Percentiles rank a stretch among this genome's conserved stretches.
Evolutionary conservation across 768 basidiomycete genomes (phyloP).

Genomic region (Agaricus sinodeliciosus): DNA sequence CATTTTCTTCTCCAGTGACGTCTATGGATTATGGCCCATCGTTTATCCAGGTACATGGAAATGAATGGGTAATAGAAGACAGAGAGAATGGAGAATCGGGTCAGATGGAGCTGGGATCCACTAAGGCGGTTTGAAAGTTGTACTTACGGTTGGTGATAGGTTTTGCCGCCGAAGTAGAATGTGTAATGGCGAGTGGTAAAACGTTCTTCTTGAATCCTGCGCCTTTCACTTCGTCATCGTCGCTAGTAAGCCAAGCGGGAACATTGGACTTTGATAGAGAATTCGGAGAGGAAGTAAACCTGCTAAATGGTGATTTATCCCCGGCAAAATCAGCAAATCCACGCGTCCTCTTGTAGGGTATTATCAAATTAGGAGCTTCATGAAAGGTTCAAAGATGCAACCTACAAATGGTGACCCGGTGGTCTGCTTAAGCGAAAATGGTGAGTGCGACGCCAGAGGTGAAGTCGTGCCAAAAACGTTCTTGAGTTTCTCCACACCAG

Average conservation of each 20-base stretch:
- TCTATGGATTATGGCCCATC: conserved; percentile 18
- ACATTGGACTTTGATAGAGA: not conserved
- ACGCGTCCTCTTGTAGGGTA: not conserved
- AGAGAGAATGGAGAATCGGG: conserved; percentile 8
- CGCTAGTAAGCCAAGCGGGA: not conserved
- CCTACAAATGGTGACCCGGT: conserved; percentile 6
- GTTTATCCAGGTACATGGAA: not conserved
- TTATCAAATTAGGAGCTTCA: not conserved
- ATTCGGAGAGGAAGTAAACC: not conserved
- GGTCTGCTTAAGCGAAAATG: conserved; percentile 5
- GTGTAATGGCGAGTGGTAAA: conserved; percentile 15
- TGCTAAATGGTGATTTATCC: conserved; percentile 1
- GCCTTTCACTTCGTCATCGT: not conserved
- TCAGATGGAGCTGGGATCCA: conserved; percentile 8
- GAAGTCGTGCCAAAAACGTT: not conserved
- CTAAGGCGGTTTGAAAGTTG: conserved; percentile 12
- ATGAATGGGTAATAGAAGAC: not conserved
- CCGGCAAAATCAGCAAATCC: conserved; percentile 9
- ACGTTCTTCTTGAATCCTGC: not conserved
- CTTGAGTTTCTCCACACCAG: not conserved
- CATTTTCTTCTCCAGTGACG: conserved; percentile 62
- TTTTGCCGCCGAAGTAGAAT: conserved; percentile 18
- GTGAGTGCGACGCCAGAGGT: not conserved
- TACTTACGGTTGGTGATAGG: conserved; percentile 25
- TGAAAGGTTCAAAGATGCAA: too few species aligned